Evolutionary conservation across 129 eudicot species (phyloP).

Genomic region (Cynara cardunculus): DNA sequence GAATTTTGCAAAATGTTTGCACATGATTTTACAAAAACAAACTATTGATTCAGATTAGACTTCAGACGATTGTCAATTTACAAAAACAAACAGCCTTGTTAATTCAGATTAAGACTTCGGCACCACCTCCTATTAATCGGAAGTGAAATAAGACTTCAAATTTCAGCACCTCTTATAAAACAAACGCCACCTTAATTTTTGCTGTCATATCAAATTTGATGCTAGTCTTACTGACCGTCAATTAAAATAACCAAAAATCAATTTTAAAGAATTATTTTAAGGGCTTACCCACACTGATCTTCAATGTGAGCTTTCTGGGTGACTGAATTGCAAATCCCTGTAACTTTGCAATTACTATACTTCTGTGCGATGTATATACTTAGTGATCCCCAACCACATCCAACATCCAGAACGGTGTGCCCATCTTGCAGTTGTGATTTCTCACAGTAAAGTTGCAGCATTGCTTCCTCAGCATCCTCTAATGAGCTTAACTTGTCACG

Average conservation of each 20-base stretch:
- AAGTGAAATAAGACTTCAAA: no score
- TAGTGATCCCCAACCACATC: conserved; percentile 99
- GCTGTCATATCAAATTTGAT: no score
- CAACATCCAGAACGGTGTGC: conserved; percentile 94
- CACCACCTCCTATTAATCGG: no score
- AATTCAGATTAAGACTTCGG: no score
- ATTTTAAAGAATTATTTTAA: not conserved
- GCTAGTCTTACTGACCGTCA: not conserved
- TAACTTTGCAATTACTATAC: conserved; percentile 66
- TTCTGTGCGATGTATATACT: conserved; percentile 70
- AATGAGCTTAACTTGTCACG: conserved; percentile 59
- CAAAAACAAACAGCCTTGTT: no score
- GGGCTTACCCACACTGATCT: conserved; percentile 70
- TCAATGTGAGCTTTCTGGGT: conserved; percentile 85
- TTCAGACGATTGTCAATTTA: no score
- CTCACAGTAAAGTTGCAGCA: conserved; percentile 82
- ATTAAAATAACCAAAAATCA: not conserved
- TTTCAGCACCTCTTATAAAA: no score
- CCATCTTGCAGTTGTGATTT: conserved; percentile 83
- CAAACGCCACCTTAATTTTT: no score
- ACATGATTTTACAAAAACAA: no score
- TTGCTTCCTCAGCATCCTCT: conserved; percentile 95
- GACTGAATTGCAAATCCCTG: conserved; percentile 92
- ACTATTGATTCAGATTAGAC: no score
- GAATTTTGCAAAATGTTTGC: no score